These are phyloP conservation scores for Aulographum hederae DNA, from an alignment of 2,329 filamentous ascomycete species.

Conservation along the genomic window DNA sequence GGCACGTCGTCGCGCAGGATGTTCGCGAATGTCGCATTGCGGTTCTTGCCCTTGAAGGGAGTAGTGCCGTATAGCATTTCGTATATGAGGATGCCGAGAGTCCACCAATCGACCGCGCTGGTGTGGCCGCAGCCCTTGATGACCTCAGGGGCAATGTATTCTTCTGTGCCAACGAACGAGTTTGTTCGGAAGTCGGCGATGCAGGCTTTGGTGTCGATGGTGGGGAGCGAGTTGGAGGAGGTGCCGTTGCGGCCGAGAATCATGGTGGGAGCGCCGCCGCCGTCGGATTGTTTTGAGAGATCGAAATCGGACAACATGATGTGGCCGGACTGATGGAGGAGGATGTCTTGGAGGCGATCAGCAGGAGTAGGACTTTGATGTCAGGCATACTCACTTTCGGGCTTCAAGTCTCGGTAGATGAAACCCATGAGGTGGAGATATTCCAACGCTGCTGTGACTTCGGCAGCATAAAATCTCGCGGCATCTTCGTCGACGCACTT, in stretches of 20 bases:
- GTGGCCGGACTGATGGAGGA: conserved; percentile 96
- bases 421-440: conserved; percentile 98
- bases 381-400: conserved; percentile 56
- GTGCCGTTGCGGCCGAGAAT: conserved; percentile 75
- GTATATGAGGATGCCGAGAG: conserved; percentile 87
- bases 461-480: conserved; percentile 89
- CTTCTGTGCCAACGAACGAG: conserved; percentile 94
- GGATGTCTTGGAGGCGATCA: conserved; percentile 52
- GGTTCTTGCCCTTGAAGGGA: conserved; percentile 97
- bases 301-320: conserved; percentile 99
- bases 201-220: conserved; percentile 97
- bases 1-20: conserved; percentile 90
- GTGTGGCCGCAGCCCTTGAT: conserved; percentile 98
- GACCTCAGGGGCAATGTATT: conserved; percentile 96
- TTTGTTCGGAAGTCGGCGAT: conserved; percentile 98
- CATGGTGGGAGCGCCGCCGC: conserved; percentile 93
- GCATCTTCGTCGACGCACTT: conserved; percentile 97
- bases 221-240: conserved; percentile 60
- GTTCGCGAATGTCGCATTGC: conserved; percentile 95
- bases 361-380: conserved; percentile 2
- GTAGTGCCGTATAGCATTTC: conserved; percentile 98
- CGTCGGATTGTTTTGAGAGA: conserved; percentile 90
- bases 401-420: conserved; percentile 95
- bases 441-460: conserved; percentile 89
- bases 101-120: conserved; percentile 99